These are phyloP conservation scores for Zasmidium angulare DNA, from an alignment of 2,329 filamentous ascomycete species.

Conservation along the genomic window DNA sequence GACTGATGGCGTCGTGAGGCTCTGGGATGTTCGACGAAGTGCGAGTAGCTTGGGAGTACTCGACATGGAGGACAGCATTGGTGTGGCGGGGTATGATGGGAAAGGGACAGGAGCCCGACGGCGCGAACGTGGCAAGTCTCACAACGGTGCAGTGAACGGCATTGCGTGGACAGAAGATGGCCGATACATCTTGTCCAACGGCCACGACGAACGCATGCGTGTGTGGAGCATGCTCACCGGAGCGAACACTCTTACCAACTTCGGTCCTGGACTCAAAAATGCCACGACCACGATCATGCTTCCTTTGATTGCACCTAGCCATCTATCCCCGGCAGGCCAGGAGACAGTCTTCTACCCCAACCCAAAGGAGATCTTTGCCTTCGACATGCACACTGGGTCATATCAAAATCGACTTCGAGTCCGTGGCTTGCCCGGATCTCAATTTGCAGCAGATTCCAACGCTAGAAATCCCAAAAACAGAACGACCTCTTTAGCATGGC, in stretches of 20 bases:
- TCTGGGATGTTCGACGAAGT: slow-evolving; percentile 85
- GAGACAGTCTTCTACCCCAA: slow-evolving; percentile 81
- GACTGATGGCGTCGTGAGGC: slow-evolving; percentile 76
- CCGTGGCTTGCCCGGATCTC: slow-evolving; percentile 42
- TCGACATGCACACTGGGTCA: slow-evolving; percentile 75
- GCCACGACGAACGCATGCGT: slow-evolving; percentile 79
- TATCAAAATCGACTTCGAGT: slow-evolving; percentile 70
- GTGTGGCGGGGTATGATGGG: slow-evolving; percentile 54
- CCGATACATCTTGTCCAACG: slow-evolving; percentile 71
- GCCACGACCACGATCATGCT: slow-evolving; percentile 42
- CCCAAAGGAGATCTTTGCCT: slow-evolving; percentile 68
- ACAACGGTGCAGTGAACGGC: slow-evolving; percentile 80
- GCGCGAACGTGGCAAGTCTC: slow-evolving; percentile 55
- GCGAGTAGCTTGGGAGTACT: slow-evolving; percentile 73
- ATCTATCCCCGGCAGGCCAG: slow-evolving; percentile 55
- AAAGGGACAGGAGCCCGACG: slow-evolving; percentile 47
- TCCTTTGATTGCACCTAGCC: slow-evolving; percentile 58
- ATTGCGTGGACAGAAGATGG: slow-evolving; percentile 83
- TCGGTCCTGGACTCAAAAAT: slow-evolving; percentile 80
- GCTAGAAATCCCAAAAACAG: slow-evolving; percentile 47
- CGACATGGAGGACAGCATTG: slow-evolving; percentile 80
- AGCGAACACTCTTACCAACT: slow-evolving; percentile 84
- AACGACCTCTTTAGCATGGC: slow-evolving; percentile 76
- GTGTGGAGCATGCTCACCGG: slow-evolving; percentile 83
- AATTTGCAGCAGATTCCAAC: slow-evolving; percentile 6